Conservation (phyloP, 257 asterid genomes). For the Nicotiana undulata region DNA sequence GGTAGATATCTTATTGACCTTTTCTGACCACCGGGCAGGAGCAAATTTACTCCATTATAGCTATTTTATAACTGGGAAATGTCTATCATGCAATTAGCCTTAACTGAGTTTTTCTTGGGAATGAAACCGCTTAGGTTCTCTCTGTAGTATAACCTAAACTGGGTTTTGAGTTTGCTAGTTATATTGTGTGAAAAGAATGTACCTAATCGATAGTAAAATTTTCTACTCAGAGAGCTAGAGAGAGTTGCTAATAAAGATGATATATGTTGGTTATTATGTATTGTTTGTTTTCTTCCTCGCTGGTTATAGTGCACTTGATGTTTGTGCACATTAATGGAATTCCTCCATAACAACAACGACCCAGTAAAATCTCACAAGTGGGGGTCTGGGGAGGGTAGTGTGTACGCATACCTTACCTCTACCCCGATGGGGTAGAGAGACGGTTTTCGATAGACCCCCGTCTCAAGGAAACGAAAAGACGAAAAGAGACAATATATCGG, state of each 20-base stretch:
- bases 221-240: neutral
- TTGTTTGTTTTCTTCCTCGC: neutral
- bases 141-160: neutral
- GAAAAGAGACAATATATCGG: too few species aligned
- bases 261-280: neutral
- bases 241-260: neutral
- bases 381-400: too few species aligned
- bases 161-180: neutral
- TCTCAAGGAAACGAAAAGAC: too few species aligned
- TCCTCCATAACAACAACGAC: neutral
- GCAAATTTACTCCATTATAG: neutral
- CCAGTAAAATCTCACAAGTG: too few species aligned
- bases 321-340: neutral
- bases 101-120: neutral
- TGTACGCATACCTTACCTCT: too few species aligned
- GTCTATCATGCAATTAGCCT: neutral
- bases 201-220: neutral
- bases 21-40: neutral
- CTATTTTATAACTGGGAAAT: neutral
- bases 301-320: neutral
- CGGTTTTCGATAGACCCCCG: too few species aligned
- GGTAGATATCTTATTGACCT: constrained; percentile 28
- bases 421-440: too few species aligned
- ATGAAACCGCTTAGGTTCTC: neutral
- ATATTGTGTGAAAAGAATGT: neutral